A percentile compares a stretch with the other conserved stretches of the same genome.
Evolutionary conservation across 139 green algal species (phyloP).

Genomic region (Coelastrella sp.): DNA sequence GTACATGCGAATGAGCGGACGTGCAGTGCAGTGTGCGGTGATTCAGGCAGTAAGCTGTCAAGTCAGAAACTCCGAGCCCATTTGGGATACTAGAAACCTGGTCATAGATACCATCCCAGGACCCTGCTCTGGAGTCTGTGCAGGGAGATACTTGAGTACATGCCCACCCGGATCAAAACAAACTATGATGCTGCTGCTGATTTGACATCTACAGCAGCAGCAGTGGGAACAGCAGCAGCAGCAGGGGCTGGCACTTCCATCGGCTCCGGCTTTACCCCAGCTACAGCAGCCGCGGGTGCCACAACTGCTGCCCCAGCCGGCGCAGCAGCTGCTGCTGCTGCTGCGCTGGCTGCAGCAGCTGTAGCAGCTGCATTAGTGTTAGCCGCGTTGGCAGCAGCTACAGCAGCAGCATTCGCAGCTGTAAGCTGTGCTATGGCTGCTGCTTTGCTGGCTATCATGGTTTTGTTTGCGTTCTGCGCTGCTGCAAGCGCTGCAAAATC

Average conservation of each 20-base stretch:
- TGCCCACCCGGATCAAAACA: no score
- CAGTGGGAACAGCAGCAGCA: background rate
- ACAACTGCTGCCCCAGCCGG: background rate
- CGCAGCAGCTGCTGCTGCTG: background rate
- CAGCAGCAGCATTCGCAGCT: conserved; percentile 6
- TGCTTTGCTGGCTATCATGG: conserved; percentile 23
- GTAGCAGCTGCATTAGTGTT: background rate
- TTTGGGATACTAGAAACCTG: no score
- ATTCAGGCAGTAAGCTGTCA: no score
- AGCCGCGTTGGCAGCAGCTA: background rate
- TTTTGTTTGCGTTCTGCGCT: conserved; percentile 26
- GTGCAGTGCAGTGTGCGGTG: no score
- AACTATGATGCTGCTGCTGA: no score
- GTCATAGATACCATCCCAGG: no score
- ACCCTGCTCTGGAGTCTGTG: no score
- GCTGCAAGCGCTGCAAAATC: conserved; percentile 44
- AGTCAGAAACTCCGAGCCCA: no score
- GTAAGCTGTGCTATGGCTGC: conserved; percentile 26
- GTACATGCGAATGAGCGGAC: no score
- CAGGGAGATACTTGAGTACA: no score
- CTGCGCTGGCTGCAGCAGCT: conserved; percentile 13
- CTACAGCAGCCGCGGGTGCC: background rate
- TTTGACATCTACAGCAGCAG: background rate
- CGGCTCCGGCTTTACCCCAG: background rate
- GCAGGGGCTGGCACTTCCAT: background rate